These are phyloP conservation scores for Iberis amara DNA, from an alignment of 441 rosid genomes.

Conservation along the genomic window DNA sequence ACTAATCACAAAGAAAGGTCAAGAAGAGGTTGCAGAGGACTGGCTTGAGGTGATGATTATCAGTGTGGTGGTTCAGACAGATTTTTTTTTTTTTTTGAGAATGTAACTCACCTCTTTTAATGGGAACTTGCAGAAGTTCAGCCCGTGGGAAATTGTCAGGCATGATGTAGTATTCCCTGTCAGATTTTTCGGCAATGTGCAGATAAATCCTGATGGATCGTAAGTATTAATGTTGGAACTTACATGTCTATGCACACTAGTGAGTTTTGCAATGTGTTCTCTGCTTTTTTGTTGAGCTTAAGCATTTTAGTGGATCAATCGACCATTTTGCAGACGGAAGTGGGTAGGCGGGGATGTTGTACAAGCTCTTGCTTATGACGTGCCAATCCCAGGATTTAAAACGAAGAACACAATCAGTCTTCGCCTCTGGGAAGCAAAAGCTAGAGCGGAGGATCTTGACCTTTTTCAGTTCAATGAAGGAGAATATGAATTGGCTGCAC, in stretches of 20 bases:
- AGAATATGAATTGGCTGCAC: conserved; percentile 87
- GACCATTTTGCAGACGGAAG: conserved; percentile 55
- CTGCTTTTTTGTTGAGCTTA: conserved; percentile 10
- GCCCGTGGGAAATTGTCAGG: conserved; percentile 99
- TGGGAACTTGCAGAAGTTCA: conserved; percentile 72
- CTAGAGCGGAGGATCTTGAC: conserved; percentile 65
- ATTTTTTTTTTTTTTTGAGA: conserved; percentile 10
- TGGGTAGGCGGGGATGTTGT: conserved; percentile 89
- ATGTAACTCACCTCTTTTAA: conserved; percentile 28
- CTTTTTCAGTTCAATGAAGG: conserved; percentile 93
- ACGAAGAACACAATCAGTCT: conserved; percentile 96
- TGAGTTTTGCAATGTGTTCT: conserved; percentile 6
- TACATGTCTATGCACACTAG: conserved; percentile 11
- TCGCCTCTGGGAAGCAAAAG: conserved; percentile 98
- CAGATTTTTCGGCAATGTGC: conserved; percentile 78
- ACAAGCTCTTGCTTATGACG: conserved; percentile 97
- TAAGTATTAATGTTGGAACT: conserved; percentile 41
- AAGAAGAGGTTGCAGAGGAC: conserved; percentile 93
- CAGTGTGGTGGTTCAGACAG: conserved; percentile 1
- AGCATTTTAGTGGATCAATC: conserved; percentile 20
- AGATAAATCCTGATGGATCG: conserved; percentile 75
- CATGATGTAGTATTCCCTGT: conserved; percentile 83
- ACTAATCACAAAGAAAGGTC: conserved; percentile 76
- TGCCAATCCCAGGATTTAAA: conserved; percentile 94
- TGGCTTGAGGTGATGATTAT: conserved; percentile 81